Evolutionary conservation across 2,329 filamentous ascomycete genomes (phyloP).

Genomic region (Epichloe aotearoae): DNA sequence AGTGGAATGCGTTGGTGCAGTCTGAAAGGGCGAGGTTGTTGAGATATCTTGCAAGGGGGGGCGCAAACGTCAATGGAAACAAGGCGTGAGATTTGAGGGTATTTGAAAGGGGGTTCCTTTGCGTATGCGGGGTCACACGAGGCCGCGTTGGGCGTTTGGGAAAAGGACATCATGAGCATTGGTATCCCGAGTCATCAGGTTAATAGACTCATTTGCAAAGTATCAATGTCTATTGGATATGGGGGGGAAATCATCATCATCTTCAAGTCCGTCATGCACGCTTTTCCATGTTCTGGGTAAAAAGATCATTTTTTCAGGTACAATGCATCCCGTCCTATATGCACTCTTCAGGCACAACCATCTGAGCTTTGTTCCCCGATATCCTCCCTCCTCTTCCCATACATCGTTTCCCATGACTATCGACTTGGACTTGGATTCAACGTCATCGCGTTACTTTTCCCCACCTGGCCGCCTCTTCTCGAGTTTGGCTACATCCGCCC

Average conservation of each 20-base stretch:
- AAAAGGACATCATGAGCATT: too few species aligned
- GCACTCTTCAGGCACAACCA: too few species aligned
- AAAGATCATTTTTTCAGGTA: too few species aligned
- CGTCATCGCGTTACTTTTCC: neutral
- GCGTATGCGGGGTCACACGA: neutral
- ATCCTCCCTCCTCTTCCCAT: neutral
- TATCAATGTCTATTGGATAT: too few species aligned
- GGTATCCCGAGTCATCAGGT: too few species aligned
- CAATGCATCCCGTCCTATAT: too few species aligned
- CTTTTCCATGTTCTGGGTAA: too few species aligned
- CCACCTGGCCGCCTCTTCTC: conserved; percentile 7
- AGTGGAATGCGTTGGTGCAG: conserved; percentile 6
- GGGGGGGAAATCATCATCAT: too few species aligned
- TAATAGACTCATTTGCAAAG: too few species aligned
- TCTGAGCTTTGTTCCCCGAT: neutral
- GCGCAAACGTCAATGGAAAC: neutral
- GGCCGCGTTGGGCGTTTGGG: too few species aligned
- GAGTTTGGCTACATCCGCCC: conserved; percentile 26
- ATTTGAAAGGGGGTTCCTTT: neutral
- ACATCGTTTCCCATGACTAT: neutral
- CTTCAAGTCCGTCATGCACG: too few species aligned
- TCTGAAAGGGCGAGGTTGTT: neutral
- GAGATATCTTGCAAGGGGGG: neutral
- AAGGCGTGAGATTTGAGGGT: neutral
- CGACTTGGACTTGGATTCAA: too few species aligned